Base-by-base conservation (phyloP, 2,329 filamentous ascomycete genomes). In the Setomelanomma holmii region DNA sequence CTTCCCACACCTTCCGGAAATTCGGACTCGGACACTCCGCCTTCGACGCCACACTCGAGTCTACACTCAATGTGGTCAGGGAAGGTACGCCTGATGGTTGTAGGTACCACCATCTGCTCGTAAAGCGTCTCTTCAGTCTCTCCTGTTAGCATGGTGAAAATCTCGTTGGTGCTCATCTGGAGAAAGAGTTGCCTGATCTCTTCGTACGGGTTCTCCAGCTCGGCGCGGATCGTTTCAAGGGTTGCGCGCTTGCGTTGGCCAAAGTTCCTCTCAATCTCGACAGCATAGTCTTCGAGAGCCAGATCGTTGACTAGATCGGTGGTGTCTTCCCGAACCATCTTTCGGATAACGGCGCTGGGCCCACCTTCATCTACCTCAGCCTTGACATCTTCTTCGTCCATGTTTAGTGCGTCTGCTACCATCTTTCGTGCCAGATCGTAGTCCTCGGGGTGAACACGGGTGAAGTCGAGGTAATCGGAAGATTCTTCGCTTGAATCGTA, bases 381-480 rank as follows among this genome's bases (percentile, higher is more conserved):
- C 76, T 96, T 96, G 71, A 99, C 91, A 67, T 99, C 95, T 78
- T 99, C 95, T 76, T 99, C 95, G 64, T 99, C 95, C 61, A 99
- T 83, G 72, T 97, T 93, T 41, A 99, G 81, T 14, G 95, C 95
- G 80, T 99, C 95, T 3, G 95, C 95, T 17, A 95, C 95, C 89
- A 99, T 98, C 78, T 99, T 99, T 64, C 93, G 90, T 42, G 92
- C 95, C 56, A 99, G 88, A 64, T 99, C 95, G 75, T 99, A 99
- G 72, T 99, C 95, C 79, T 99, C 95, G 1, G 95, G 95, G 69
- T 99, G 95, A 16, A 99, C 92, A 79, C 95, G 90, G 40, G 95
- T 99, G 71, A 95, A 96, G 76, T 99, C 95, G 21, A 99, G 82
- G 52, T 96, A 96, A 71, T 99, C 95, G 1, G 93, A 91, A 12